A percentile compares a stretch with the other conserved stretches of the same genome.
Evolutionary conservation across 306 rosid genomes (phyloP).

Genomic region (Comarum palustre): DNA sequence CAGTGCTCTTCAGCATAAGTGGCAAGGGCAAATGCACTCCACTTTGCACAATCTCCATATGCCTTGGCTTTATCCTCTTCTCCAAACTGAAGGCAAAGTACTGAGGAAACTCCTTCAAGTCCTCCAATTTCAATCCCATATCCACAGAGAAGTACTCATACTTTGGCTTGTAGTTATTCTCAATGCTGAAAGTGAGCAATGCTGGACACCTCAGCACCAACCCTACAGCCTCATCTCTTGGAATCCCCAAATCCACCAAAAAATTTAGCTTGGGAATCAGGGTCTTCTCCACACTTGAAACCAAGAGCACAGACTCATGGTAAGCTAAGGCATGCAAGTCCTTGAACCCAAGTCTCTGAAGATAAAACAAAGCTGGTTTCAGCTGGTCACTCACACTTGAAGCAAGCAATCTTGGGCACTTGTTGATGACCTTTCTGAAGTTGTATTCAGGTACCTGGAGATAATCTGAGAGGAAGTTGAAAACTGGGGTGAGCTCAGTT

Average conservation of each 20-base stretch:
- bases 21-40: constrained; percentile 58
- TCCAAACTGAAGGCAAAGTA: constrained; percentile 84
- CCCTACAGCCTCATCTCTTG: constrained; percentile 43
- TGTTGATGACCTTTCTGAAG: constrained; percentile 63
- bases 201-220: constrained; percentile 80
- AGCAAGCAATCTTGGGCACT: constrained; percentile 80
- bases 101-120: constrained; percentile 77
- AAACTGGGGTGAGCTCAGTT: constrained; percentile 72
- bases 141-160: constrained; percentile 53
- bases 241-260: constrained; percentile 57
- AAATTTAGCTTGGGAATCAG: constrained; percentile 64
- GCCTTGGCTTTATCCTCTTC: constrained; percentile 86
- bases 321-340: constrained; percentile 62
- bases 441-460: constrained; percentile 58
- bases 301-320: constrained; percentile 64
- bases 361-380: constrained; percentile 61
- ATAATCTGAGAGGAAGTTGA: constrained; percentile 54
- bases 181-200: constrained; percentile 79
- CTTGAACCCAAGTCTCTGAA: constrained; percentile 70
- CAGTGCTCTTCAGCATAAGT: constrained; percentile 72
- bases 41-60: constrained; percentile 47
- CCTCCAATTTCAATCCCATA: constrained; percentile 62
- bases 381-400: constrained; percentile 76
- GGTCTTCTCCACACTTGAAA: constrained; percentile 72
- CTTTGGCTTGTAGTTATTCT: constrained; percentile 74